Percentiles rank a stretch among this genome's conserved stretches.
Conservation (phyloP, 139 green algal genomes). For the Edaphochlamys debaryana region DNA sequence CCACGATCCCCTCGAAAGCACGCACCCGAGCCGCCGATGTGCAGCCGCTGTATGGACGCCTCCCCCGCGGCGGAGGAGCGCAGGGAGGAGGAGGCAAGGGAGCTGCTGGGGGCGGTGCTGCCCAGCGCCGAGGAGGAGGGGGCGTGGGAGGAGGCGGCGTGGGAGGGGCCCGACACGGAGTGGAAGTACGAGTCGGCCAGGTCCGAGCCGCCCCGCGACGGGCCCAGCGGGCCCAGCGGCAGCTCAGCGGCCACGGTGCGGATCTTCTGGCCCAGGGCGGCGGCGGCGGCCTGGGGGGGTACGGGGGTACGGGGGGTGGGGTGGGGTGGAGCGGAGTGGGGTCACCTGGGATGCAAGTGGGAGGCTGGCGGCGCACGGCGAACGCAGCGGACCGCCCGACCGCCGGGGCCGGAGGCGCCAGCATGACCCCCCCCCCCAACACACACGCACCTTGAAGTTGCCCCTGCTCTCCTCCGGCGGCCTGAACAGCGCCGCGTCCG, state of each 20-base stretch:
- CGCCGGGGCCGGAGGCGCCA: too few relatives aligned
- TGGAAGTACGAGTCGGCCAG: conserved; percentile 17
- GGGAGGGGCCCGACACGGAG: not conserved
- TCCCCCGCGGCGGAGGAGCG: conserved; percentile 6
- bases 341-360: too few relatives aligned
- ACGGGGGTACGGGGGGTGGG: not conserved
- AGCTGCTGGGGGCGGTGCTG: too few relatives aligned
- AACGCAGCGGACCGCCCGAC: too few relatives aligned
- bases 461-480: conserved; percentile 27
- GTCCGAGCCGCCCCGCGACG: not conserved
- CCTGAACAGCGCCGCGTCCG: conserved; percentile 89
- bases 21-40: conserved; percentile 39
- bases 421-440: too few relatives aligned
- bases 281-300: conserved; percentile 13
- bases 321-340: too few relatives aligned
- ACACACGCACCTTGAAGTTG: conserved; percentile 13
- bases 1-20: too few relatives aligned
- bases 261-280: conserved; percentile 14
- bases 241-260: conserved; percentile 14
- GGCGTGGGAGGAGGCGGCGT: not conserved
- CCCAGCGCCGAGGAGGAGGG: not conserved
- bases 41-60: conserved; percentile 46
- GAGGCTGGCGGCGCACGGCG: too few relatives aligned
- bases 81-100: not conserved
- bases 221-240: not conserved